These are phyloP conservation scores for Lachancea kluyveri DNA, from an alignment of 805 yeast genomes.

Conservation along the genomic window DNA sequence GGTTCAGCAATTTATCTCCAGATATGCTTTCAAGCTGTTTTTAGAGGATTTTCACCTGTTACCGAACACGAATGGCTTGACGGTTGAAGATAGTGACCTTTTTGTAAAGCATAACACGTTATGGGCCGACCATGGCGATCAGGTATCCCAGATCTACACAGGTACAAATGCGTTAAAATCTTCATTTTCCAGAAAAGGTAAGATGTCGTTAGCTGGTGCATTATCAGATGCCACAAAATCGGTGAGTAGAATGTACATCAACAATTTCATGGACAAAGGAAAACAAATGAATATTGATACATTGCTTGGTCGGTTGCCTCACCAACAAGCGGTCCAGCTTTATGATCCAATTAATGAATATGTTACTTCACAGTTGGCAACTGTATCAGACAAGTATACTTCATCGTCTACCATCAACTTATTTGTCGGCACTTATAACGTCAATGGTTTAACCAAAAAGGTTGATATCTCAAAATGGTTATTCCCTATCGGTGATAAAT, in stretches of 20 bases:
- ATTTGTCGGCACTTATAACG: constrained; percentile 81
- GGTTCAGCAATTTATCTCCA: constrained; percentile 77
- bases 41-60: constrained; percentile 36
- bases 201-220: constrained; percentile 95
- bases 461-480: constrained; percentile 70
- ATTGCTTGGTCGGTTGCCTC: constrained; percentile 72
- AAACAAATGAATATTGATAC: constrained; percentile 88
- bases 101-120: constrained; percentile 72
- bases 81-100: constrained; percentile 43
- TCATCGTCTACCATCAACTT: constrained; percentile 53
- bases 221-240: constrained; percentile 96
- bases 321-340: constrained; percentile 62
- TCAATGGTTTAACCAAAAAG: constrained; percentile 61
- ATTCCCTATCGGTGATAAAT: constrained; percentile 59
- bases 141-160: constrained; percentile 89
- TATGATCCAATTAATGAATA: constrained; percentile 87
- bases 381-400: constrained; percentile 45
- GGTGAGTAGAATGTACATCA: constrained; percentile 89
- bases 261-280: constrained; percentile 87
- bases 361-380: constrained; percentile 55
- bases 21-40: constrained; percentile 57
- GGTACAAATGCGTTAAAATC: constrained; percentile 97
- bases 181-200: constrained; percentile 89
- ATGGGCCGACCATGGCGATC: constrained; percentile 99
- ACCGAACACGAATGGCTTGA: constrained; percentile 11